These are phyloP conservation scores for Escovopsis weberi DNA, from an alignment of 2,329 filamentous ascomycete genomes.

Conservation along the genomic window DNA sequence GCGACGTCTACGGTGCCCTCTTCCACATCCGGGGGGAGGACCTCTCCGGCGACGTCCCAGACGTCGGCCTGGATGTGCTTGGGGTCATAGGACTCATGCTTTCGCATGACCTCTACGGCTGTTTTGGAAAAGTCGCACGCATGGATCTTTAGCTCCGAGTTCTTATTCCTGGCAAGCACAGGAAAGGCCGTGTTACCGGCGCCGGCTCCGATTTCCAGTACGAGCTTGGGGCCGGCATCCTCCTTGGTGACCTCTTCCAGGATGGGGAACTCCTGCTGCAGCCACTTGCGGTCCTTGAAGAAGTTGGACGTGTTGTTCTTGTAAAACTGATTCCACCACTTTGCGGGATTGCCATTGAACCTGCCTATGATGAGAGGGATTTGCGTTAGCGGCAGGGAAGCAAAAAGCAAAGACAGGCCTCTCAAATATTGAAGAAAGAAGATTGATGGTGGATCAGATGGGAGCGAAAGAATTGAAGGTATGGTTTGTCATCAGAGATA, in stretches of 20 bases:
- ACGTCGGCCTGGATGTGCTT: slow-evolving; percentile 73
- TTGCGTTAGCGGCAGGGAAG: slow-evolving; percentile 23
- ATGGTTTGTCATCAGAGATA: slow-evolving; percentile 45
- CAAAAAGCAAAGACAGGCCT: slow-evolving; percentile 1
- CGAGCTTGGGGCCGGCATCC: slow-evolving; percentile 51
- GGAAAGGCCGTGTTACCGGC: slow-evolving; percentile 96
- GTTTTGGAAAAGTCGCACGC: slow-evolving; percentile 95
- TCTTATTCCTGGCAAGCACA: slow-evolving; percentile 70
- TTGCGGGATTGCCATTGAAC: slow-evolving; percentile 81
- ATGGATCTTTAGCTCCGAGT: slow-evolving; percentile 67
- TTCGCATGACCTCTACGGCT: slow-evolving; percentile 84
- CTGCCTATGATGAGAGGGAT: slow-evolving; percentile 34
- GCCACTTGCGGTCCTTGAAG: slow-evolving; percentile 97
- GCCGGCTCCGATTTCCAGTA: slow-evolving; percentile 88
- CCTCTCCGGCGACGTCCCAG: slow-evolving; percentile 71
- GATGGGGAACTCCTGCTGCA: slow-evolving; percentile 88
- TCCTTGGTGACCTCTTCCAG: slow-evolving; percentile 60
- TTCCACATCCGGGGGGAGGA: slow-evolving; percentile 60
- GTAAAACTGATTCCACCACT: slow-evolving; percentile 98
- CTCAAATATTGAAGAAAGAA: not conserved
- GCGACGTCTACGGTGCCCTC: slow-evolving; percentile 82
- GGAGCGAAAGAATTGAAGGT: slow-evolving; percentile 55
- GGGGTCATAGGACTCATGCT: slow-evolving; percentile 59
- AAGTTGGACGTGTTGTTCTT: slow-evolving; percentile 96
- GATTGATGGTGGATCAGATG: slow-evolving; percentile 39